Conservation (phyloP, 2,329 filamentous ascomycete species). For the Xylaria digitata region DNA sequence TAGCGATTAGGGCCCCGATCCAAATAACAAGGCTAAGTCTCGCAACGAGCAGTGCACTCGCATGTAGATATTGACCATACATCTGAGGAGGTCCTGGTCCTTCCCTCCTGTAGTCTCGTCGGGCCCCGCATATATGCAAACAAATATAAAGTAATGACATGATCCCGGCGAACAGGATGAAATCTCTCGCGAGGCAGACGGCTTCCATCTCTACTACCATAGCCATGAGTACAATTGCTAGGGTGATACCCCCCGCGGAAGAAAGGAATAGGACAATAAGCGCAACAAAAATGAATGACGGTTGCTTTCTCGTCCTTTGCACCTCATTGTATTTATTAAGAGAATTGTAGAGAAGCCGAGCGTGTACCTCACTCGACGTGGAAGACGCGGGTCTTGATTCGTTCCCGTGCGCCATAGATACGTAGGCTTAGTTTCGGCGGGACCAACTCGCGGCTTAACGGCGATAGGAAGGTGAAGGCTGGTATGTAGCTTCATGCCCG, state of each 20-base stretch:
- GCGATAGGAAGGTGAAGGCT: background rate
- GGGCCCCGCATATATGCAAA: slow-evolving; percentile 48
- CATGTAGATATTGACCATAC: slow-evolving; percentile 48
- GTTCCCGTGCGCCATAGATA: slow-evolving; percentile 32
- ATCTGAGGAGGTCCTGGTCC: slow-evolving; percentile 45
- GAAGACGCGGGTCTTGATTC: slow-evolving; percentile 31
- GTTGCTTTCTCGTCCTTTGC: slow-evolving; percentile 39
- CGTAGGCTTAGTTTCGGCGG: slow-evolving; percentile 21
- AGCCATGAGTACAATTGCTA: slow-evolving; percentile 46
- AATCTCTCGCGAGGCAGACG: slow-evolving; percentile 48
- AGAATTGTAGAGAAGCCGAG: slow-evolving; percentile 43
- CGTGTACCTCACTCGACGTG: slow-evolving; percentile 36
- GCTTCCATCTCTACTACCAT: slow-evolving; percentile 38
- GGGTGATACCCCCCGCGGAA: slow-evolving; percentile 44
- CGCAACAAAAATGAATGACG: slow-evolving; percentile 46
- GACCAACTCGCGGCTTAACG: slow-evolving; percentile 30
- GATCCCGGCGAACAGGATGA: slow-evolving; percentile 47
- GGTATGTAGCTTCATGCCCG: background rate
- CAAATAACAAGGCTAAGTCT: slow-evolving; percentile 48
- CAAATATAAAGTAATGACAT: slow-evolving; percentile 47
- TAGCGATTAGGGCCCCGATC: slow-evolving; percentile 48
- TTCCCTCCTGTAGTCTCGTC: slow-evolving; percentile 41
- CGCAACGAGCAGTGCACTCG: slow-evolving; percentile 47
- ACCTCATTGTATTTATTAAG: slow-evolving; percentile 44
- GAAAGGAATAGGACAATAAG: slow-evolving; percentile 49